Base-by-base conservation (phyloP, 2,329 filamentous ascomycete species). In the Ilyonectria sp. region DNA sequence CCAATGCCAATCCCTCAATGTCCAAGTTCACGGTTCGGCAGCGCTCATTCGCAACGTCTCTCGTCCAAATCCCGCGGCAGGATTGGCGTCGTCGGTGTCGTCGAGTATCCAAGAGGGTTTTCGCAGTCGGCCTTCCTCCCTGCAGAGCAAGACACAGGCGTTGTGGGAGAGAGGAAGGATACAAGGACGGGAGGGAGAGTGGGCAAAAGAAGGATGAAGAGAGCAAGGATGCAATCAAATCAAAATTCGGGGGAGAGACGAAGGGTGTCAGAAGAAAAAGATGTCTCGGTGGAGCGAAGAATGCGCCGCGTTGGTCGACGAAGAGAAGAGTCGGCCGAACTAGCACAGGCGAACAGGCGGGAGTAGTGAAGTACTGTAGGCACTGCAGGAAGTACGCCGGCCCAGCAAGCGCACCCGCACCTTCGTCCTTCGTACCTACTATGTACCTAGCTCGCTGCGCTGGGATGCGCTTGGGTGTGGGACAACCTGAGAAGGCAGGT, bases 161-260 rank as follows among this genome's bases (percentile, higher is more conserved):
- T 15, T 15, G 35, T 13, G 35, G 13, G 19, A 7, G 35, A 44
- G 50, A 56, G 33, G 1, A n/a, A 53, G 15, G 15, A 46, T 56
- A 47, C 37, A 33, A 43, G 53, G 66, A 49, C 47, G 64, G 33
- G 46, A 33, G 54, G 31, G 23, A 64, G 63, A 62, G 46, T 69
- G 67, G 80, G 65, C 70, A 62, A 46, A 68, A 59, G 71, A 69
- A 59, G 40, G 49, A 35, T 69, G 58, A 37, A 65, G 60, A 61
- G 56, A 60, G 29, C 54, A 63, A 46, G 37, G 58, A 62, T 61
- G 53, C 46, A 57, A 44, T 21, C 52, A 35, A 50, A 49, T 43
- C 19, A 23, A 40, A 47, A 46, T 47, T 40, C 54, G 29, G 33
- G 44, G 29, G 55, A 33, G 54, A 53, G 54, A 37, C 50, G 60